Base-by-base conservation (phyloP, 139 green algal species). In the Chlorella sp. region DNA sequence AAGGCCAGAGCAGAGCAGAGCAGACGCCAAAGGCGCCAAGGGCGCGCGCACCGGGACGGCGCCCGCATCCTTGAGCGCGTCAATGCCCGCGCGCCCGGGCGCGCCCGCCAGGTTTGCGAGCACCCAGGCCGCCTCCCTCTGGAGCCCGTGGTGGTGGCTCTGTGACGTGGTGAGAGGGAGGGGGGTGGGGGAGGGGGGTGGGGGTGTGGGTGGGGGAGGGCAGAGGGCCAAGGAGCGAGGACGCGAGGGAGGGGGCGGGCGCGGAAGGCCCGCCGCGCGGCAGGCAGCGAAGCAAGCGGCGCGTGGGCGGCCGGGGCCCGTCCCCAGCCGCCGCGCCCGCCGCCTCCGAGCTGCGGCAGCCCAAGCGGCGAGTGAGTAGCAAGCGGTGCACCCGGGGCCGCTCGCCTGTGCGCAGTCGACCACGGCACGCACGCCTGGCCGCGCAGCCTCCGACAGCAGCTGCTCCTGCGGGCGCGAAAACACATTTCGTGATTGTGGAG, bases 61-160 rank as follows among this genome's bases (percentile, higher is more conserved):
- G 0, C 63, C 63, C 40, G 66, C 79, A 17, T 43, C 40, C 60
- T 68, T 80, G 9, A 86, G 27, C 14, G 67, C 70, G 11, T 85
- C 71, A 5, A 77, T 21, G 4, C 74, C 70, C 19, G 43, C 50
- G 3, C 62, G 33, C 15, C 77, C 67, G 0, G 79, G 71, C 40
- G 55, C 41, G 45, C 71, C 72, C 12, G 72, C 78, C 7, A 85
- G 31, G 70, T 66, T 82, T 68, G 56, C 40, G 1, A 87, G 50
- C 29, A 77, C 67, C 82, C 82, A 87, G 35, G 73, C 72, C 7
- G 73, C 82, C 56, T 87, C 82, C 8, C 71, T 63, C 40, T 82
- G 73, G 66, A 87, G 64, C 5, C 79, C 79, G 29, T 78, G 77
- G 71, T 84, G 73, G 25, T 64, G 40, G 61, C 72, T 84, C 67